A percentile compares a stretch with the other conserved stretches of the same genome.
Evolutionary conservation across 495 filamentous ascomycete species (phyloP).

Genomic region (Xylaria scruposa): DNA sequence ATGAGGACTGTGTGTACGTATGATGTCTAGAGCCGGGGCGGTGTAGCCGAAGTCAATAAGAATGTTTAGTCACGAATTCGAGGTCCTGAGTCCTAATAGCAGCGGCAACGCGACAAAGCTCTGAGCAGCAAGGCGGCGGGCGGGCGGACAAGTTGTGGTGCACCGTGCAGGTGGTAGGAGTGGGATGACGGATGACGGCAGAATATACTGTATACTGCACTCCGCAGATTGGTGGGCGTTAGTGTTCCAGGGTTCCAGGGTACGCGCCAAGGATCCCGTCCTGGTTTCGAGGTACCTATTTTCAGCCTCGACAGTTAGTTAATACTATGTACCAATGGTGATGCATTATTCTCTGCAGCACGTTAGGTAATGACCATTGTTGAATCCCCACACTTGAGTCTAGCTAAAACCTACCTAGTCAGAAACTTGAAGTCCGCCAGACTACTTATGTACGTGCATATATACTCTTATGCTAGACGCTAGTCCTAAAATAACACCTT

Average conservation of each 20-base stretch:
- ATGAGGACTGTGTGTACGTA: constrained; percentile 28
- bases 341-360: neutral
- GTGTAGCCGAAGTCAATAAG: neutral
- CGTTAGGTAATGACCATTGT: constrained; percentile 1
- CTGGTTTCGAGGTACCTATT: neutral
- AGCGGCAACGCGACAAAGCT: constrained; percentile 23
- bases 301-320: constrained; percentile 6
- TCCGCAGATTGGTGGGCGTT: constrained; percentile 17
- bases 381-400: neutral
- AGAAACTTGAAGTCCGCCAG: neutral
- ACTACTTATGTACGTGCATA: neutral
- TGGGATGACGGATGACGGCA: constrained; percentile 43
- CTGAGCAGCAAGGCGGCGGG: constrained; percentile 31
- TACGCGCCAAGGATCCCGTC: neutral
- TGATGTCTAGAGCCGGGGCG: neutral
- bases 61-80: constrained; percentile 11
- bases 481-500: constrained; percentile 13
- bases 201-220: constrained; percentile 26
- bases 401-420: neutral
- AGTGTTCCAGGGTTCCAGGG: neutral
- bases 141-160: constrained; percentile 23
- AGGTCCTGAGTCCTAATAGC: neutral
- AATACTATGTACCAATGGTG: neutral
- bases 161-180: constrained; percentile 27
- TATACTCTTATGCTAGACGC: neutral